Evolutionary conservation across 768 basidiomycete genomes (phyloP), one percentile per base, ranked within the genome.

Genomic region (Mycena chlorophos): DNA sequence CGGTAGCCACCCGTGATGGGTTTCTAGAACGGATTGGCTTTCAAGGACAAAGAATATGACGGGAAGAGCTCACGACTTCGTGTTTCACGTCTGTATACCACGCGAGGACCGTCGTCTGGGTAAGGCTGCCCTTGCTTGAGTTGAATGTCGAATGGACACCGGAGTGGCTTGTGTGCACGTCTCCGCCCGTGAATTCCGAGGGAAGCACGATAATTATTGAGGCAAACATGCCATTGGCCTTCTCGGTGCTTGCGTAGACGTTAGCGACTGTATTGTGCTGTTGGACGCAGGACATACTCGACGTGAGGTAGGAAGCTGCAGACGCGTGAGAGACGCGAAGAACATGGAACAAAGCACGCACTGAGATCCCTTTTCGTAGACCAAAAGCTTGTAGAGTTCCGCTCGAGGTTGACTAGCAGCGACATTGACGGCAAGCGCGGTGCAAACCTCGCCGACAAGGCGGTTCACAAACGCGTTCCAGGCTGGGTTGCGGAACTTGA

Each of bases 61-160:
- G 20, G 12, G 23, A 13, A 28, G 23, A 26, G 20, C 40, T 6
- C 20, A 46, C 45, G 55, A 76, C 64, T 52, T 73, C 72, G 59
- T 73, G 75, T 13, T 56, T 50, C 17, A 76, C 74, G 56, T 73
- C 74, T 13, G 71, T 73, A 55, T 77, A 76, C 74, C 77, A 78
- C 6, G 73, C 67, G 17, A 76, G 60, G n/a, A 73, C 67, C 17
- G 70, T 63, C 0, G 71, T 71, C 12, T 60, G 23, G 2, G 59
- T 42, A 2, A 54, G 27, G 37, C 69, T 69, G 27, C 49, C 12
- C 30, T 14, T 27, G 4, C 55, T 62, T 31, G 65, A 60, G 57
- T 74, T 71, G 61, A 75, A 65, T 12, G 66, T 52, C 31, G 61
- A 39, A 1, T 58, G 61, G 5, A 57, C 29, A 12, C 30, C 49